A percentile compares a stretch with the other conserved stretches of the same genome.
These are phyloP conservation scores for Periglandula ipomoeae DNA, from an alignment of 2,329 filamentous ascomycete species.

Conservation along the genomic window DNA sequence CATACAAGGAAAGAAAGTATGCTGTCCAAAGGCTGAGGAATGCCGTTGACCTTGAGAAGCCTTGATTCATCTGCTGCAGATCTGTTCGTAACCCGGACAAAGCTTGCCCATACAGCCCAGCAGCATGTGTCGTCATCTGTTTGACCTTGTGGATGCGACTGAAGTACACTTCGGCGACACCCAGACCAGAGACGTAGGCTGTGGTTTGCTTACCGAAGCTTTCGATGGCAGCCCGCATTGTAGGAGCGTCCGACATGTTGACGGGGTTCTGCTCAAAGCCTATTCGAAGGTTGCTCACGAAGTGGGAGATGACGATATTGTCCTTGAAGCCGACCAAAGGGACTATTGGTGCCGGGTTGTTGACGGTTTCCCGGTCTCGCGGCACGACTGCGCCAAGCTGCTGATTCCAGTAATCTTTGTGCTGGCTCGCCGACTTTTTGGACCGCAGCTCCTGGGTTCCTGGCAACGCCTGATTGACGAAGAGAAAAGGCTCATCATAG, in stretches of 20 bases:
- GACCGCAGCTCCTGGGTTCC: slow-evolving; percentile 7
- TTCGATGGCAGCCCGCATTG: slow-evolving; percentile 8
- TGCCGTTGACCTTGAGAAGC: slow-evolving; percentile 2
- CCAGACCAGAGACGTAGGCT: slow-evolving; percentile 8
- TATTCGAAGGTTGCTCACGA: slow-evolving; percentile 6
- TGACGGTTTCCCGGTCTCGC: background rate
- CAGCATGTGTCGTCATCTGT: slow-evolving; percentile 5
- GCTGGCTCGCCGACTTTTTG: slow-evolving; percentile 6
- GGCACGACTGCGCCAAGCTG: background rate
- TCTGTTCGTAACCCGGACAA: slow-evolving; percentile 3
- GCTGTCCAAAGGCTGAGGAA: slow-evolving; percentile 10
- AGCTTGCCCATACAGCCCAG: slow-evolving; percentile 6
- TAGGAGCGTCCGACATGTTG: slow-evolving; percentile 6
- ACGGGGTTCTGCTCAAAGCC: slow-evolving; percentile 6
- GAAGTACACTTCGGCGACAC: slow-evolving; percentile 9
- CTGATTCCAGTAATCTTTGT: slow-evolving; percentile 6
- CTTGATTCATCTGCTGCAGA: slow-evolving; percentile 4
- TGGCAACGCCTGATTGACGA: slow-evolving; percentile 6
- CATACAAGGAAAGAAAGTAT: slow-evolving; percentile 9
- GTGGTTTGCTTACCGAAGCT: slow-evolving; percentile 5
- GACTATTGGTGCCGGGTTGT: background rate
- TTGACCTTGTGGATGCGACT: slow-evolving; percentile 7
- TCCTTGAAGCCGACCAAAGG: slow-evolving; percentile 7
- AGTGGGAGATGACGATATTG: slow-evolving; percentile 8
- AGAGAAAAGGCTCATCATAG: slow-evolving; percentile 7